These are phyloP conservation scores for Aspergillus tanneri DNA, from an alignment of 2,329 filamentous ascomycete genomes.

Conservation along the genomic window DNA sequence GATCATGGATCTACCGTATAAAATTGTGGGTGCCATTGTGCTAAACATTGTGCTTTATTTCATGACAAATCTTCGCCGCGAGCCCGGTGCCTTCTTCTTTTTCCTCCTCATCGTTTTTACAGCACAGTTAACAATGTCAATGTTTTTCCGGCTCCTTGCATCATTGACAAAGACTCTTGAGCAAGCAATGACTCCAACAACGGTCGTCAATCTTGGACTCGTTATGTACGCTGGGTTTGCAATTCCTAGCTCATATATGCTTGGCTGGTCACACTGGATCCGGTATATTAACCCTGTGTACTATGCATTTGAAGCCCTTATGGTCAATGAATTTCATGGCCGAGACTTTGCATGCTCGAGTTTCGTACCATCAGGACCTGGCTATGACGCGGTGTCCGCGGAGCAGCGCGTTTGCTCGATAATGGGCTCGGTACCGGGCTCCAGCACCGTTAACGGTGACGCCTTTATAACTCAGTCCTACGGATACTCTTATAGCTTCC, in stretches of 20 bases:
- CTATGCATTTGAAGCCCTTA: conserved; percentile 75
- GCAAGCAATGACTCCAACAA: conserved; percentile 54
- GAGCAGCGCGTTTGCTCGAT: neutral
- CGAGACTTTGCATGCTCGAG: conserved; percentile 55
- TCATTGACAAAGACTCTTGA: conserved; percentile 65
- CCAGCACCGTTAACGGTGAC: neutral
- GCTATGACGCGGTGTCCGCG: conserved; percentile 34
- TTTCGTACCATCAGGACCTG: conserved; percentile 43
- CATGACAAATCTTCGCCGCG: conserved; percentile 73
- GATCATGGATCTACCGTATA: conserved; percentile 61
- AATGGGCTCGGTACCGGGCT: neutral
- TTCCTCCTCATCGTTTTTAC: conserved; percentile 73
- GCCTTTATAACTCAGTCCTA: neutral
- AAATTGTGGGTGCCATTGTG: conserved; percentile 65
- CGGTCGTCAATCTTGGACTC: conserved; percentile 41
- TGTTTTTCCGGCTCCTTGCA: conserved; percentile 76
- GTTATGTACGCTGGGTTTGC: conserved; percentile 49
- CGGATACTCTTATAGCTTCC: neutral
- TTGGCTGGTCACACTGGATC: conserved; percentile 76
- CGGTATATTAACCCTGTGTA: conserved; percentile 73
- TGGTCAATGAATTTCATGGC: conserved; percentile 74
- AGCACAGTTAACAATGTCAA: conserved; percentile 72
- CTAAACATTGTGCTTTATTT: conserved; percentile 83
- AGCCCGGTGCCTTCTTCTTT: conserved; percentile 76
- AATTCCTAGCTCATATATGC: conserved; percentile 57